Evolutionary conservation across 495 filamentous ascomycete genomes (phyloP).

Genomic region (Letharia columbiana): DNA sequence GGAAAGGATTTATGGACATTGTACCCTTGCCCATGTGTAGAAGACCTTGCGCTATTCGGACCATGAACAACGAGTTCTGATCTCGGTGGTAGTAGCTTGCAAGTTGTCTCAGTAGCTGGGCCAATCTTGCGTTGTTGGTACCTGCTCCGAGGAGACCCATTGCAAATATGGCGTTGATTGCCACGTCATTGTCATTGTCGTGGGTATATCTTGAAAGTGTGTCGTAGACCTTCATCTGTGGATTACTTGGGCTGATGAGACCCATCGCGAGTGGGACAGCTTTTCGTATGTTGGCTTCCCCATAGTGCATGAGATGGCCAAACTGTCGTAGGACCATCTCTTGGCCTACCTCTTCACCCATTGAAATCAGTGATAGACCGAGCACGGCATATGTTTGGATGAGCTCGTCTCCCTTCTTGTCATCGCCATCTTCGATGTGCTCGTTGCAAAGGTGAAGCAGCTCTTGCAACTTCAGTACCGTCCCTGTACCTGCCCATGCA

Average conservation of each 20-base stretch:
- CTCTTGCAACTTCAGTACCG: slow-evolving; percentile 92
- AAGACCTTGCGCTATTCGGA: slow-evolving; percentile 94
- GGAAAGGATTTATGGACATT: slow-evolving; percentile 90
- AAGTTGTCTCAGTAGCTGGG: slow-evolving; percentile 86
- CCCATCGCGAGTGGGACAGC: slow-evolving; percentile 98
- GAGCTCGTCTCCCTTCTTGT: slow-evolving; percentile 87
- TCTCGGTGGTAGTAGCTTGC: slow-evolving; percentile 98
- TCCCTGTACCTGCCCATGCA: slow-evolving; percentile 94
- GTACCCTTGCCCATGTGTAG: slow-evolving; percentile 99
- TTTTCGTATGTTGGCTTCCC: slow-evolving; percentile 90
- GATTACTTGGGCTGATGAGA: slow-evolving; percentile 91
- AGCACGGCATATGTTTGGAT: slow-evolving; percentile 93
- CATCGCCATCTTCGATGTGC: slow-evolving; percentile 85
- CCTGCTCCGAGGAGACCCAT: slow-evolving; percentile 97
- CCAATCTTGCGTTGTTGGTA: slow-evolving; percentile 95
- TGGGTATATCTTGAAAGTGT: slow-evolving; percentile 96
- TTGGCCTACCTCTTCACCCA: slow-evolving; percentile 97
- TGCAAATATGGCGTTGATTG: slow-evolving; percentile 96
- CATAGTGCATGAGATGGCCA: slow-evolving; percentile 98
- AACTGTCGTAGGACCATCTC: slow-evolving; percentile 98
- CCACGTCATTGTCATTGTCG: slow-evolving; percentile 98
- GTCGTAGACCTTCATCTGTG: slow-evolving; percentile 99
- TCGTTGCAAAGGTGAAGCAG: slow-evolving; percentile 96
- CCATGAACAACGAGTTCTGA: slow-evolving; percentile 94
- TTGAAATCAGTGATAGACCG: slow-evolving; percentile 86